Base-by-base conservation (phyloP, 78 protist genomes). In the Cavenderia fasciculata region DNA sequence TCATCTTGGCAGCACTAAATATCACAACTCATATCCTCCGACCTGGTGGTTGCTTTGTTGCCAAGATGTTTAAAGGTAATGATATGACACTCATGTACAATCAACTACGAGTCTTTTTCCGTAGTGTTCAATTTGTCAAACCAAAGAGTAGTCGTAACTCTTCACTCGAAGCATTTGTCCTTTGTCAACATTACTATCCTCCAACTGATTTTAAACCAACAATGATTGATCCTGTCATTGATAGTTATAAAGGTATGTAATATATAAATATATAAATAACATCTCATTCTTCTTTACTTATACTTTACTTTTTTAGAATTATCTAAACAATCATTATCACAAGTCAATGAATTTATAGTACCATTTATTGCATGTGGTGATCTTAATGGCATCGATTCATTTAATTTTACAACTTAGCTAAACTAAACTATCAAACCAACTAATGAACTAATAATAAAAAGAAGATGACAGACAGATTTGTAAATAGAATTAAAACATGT, bases 41-140 rank as follows among this genome's bases (percentile, higher is more conserved):
- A 4, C 84, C 66, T 0, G 99, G 98, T 25, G 99, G 99, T 21
- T 86, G 95, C 23, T 99, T 99, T 59, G 96, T 98, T 29, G 98
- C 96, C 31, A 99, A 99, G 82, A 93, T 99, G 74, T 99, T 99
- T 93, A 86, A 98, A 4, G 99, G 99, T 38, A 85, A 70, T 34
- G 97, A 97, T 74, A 70, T 63, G 44, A 16, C 89, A 11, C 85
- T 97, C 33, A 90, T 98, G 56, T 90, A 74, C 84, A 44, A 96
- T 1, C 98, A 98, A 77, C 75, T 98, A 29, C 25, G 74, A 29
- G 5, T 93, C 34, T 98, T 98, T 73, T 98, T 98, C 40, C 33
- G 41, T n/a, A 10, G 59, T 44, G 99, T 98, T 25, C 27, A 59
- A 8, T 21, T 92, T 36, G 91, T 92, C 57, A 98, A 98, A 93